These are phyloP conservation scores for Fraxinus quadrangulata DNA, from an alignment of 257 asterid genomes.

Conservation along the genomic window DNA sequence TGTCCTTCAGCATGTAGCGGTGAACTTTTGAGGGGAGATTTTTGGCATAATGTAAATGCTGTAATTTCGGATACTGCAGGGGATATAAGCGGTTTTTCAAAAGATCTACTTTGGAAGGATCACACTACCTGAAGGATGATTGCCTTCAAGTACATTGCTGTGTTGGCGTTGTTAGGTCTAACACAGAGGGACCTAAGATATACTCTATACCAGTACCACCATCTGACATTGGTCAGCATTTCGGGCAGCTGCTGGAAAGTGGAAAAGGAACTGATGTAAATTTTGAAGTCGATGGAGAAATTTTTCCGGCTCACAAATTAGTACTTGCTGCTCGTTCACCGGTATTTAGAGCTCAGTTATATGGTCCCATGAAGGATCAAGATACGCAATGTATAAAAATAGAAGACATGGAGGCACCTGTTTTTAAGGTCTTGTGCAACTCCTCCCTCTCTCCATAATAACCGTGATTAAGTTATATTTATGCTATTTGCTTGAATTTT, in stretches of 20 bases:
- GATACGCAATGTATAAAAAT: conserved; percentile 59
- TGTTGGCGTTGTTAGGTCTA: conserved; percentile 90
- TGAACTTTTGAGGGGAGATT: neutral
- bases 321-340: conserved; percentile 98
- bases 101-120: conserved; percentile 72
- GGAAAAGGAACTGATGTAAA: conserved; percentile 70
- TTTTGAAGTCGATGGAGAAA: conserved; percentile 77
- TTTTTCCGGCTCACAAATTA: conserved; percentile 78
- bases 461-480: neutral
- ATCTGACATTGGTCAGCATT: conserved; percentile 79
- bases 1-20: neutral
- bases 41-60: neutral
- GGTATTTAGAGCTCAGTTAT: conserved; percentile 87
- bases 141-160: conserved; percentile 85
- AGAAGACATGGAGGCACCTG: conserved; percentile 84
- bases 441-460: conserved; percentile 3
- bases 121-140: conserved; percentile 86
- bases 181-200: conserved; percentile 79
- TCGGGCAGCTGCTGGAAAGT: conserved; percentile 79
- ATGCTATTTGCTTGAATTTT: neutral
- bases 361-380: conserved; percentile 96
- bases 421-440: conserved; percentile 65
- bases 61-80: conserved; percentile 49
- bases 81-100: conserved; percentile 85
- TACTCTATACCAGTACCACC: conserved; percentile 76